Evolutionary conservation across 768 basidiomycete species (phyloP).

Genomic region (Mycena amicta): DNA sequence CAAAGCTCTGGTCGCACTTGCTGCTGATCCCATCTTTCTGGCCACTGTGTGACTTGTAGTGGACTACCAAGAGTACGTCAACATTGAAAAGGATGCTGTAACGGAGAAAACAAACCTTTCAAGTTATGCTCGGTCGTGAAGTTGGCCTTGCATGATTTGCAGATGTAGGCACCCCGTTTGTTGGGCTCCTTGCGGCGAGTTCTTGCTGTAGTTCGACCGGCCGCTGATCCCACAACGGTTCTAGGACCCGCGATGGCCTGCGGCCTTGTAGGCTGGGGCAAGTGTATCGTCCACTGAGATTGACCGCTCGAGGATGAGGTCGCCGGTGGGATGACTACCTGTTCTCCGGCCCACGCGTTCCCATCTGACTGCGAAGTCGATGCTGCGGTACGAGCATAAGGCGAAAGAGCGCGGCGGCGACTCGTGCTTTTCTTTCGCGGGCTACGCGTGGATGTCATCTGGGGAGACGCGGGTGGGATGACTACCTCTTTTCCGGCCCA

Average conservation of each 20-base stretch:
- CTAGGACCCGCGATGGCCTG: background rate
- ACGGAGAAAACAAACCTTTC: background rate
- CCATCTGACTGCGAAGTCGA: no score
- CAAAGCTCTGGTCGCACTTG: background rate
- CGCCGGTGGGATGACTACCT: no score
- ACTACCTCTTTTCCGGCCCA: no score
- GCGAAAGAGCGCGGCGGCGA: no score
- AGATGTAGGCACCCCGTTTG: background rate
- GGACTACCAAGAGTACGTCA: background rate
- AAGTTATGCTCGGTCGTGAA: conserved; percentile 13
- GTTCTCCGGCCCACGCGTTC: no score
- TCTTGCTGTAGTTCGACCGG: background rate
- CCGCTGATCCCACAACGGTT: background rate
- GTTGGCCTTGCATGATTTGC: background rate
- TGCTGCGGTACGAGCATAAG: no score
- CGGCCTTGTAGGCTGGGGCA: background rate
- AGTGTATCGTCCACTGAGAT: background rate
- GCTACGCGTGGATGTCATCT: no score
- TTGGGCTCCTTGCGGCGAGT: conserved; percentile 5
- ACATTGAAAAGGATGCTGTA: background rate
- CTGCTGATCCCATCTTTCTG: background rate
- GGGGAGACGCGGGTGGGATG: no score
- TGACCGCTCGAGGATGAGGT: background rate
- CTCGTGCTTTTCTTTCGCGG: no score
- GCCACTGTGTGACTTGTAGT: conserved; percentile 1